Evolutionary conservation across 345 rosid species (phyloP).

Genomic region (Rubroshorea leprosula): DNA sequence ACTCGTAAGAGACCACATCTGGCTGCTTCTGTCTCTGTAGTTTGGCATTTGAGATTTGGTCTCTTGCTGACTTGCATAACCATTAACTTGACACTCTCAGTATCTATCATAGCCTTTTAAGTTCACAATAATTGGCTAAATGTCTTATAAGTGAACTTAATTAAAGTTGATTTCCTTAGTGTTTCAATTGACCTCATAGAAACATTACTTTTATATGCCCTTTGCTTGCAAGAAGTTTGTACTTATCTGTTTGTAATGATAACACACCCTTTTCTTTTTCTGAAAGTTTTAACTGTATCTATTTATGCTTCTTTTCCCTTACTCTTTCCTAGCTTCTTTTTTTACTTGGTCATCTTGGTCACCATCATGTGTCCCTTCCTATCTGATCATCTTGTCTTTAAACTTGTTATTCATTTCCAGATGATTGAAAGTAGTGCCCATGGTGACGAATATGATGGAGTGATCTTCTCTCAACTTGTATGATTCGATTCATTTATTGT

Average conservation of each 20-base stretch:
- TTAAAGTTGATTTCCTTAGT: too few species aligned
- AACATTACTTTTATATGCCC: not conserved
- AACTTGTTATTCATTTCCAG: slow-evolving; percentile 41
- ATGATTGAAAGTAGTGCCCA: slow-evolving; percentile 96
- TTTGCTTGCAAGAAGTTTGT: not conserved
- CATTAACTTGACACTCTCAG: not conserved
- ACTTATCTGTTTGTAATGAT: not conserved
- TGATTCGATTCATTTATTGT: slow-evolving; percentile 20
- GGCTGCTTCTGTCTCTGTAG: not conserved
- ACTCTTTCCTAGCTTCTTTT: not conserved
- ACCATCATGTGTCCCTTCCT: not conserved
- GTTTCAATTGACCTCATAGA: not conserved
- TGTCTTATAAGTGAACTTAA: not conserved
- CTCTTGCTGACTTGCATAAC: not conserved
- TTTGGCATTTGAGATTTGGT: not conserved
- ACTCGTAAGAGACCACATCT: slow-evolving; percentile 46
- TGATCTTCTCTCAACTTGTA: slow-evolving; percentile 97
- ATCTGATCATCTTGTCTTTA: slow-evolving; percentile 9
- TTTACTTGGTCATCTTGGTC: not conserved
- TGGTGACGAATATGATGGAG: slow-evolving; percentile 98
- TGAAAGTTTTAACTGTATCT: not conserved
- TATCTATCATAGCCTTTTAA: too few species aligned
- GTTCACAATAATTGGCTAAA: not conserved
- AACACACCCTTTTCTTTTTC: not conserved
- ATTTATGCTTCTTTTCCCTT: not conserved